These are phyloP conservation scores for Coniella vitis DNA, from an alignment of 2,329 filamentous ascomycete genomes.

Conservation along the genomic window DNA sequence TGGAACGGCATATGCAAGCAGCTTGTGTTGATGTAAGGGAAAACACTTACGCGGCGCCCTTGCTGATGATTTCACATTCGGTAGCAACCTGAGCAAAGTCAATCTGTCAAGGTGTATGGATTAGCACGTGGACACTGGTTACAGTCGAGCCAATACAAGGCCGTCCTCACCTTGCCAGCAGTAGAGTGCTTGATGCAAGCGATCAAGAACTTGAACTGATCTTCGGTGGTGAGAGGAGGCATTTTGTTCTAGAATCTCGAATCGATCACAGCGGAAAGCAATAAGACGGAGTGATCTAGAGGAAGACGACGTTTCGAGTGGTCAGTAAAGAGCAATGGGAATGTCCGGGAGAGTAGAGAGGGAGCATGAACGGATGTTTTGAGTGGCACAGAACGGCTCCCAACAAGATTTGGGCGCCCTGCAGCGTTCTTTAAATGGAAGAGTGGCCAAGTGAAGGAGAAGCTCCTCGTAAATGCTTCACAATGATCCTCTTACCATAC, in stretches of 20 bases:
- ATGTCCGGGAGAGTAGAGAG: too few species aligned
- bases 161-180: constrained; percentile 49
- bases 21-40: neutral
- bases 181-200: constrained; percentile 56
- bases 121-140: constrained; percentile 11
- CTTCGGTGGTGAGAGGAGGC: constrained; percentile 44
- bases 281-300: too few species aligned
- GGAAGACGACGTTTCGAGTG: too few species aligned
- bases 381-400: too few species aligned
- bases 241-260: constrained; percentile 29
- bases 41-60: constrained; percentile 62
- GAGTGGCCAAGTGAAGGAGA: too few species aligned
- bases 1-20: neutral
- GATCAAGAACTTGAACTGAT: constrained; percentile 59
- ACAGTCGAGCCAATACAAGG: neutral
- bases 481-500: too few species aligned
- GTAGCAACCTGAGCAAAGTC: constrained; percentile 59
- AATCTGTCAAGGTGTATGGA: constrained; percentile 36
- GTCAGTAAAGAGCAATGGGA: too few species aligned
- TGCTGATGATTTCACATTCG: constrained; percentile 56
- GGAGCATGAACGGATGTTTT: too few species aligned
- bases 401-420: too few species aligned
- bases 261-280: too few species aligned
- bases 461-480: too few species aligned
- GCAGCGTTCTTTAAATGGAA: too few species aligned